Conservation (phyloP, 2,329 filamentous ascomycete species). For the Colletotrichum simmondsii region DNA sequence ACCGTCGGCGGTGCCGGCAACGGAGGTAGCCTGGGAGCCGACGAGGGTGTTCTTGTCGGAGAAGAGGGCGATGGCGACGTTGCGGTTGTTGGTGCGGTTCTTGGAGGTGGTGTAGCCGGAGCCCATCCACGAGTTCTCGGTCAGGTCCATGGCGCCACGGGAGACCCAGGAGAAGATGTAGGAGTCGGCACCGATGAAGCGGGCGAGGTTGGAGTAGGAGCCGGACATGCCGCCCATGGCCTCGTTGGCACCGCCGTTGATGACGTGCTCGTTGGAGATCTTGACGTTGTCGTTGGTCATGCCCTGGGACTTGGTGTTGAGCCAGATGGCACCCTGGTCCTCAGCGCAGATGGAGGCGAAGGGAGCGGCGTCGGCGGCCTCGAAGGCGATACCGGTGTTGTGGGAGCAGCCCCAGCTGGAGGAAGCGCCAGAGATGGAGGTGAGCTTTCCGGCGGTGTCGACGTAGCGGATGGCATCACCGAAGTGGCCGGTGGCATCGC, state of each 20-base stretch:
- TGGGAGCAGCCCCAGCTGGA: constrained; percentile 71
- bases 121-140: constrained; percentile 68
- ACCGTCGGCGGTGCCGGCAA: constrained; percentile 62
- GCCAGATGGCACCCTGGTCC: constrained; percentile 72
- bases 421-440: constrained; percentile 62
- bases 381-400: constrained; percentile 73
- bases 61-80: constrained; percentile 68
- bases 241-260: constrained; percentile 68
- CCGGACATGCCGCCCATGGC: constrained; percentile 72
- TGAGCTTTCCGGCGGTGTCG: constrained; percentile 61
- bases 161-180: constrained; percentile 74
- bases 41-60: constrained; percentile 68
- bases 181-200: constrained; percentile 59
- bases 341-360: constrained; percentile 70
- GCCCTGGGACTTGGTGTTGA: constrained; percentile 68
- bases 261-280: constrained; percentile 71
- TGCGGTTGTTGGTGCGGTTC: constrained; percentile 67
- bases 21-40: constrained; percentile 63
- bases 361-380: constrained; percentile 66
- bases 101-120: constrained; percentile 60
- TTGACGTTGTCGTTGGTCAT: constrained; percentile 66
- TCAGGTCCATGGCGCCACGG: constrained; percentile 66
- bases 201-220: constrained; percentile 67
- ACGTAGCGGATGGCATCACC: constrained; percentile 62
- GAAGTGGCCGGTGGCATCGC: constrained; percentile 64